Evolutionary conservation across 805 yeast species (phyloP), one percentile per base, ranked within the genome.

Genomic region (Naumovozyma castellii): DNA sequence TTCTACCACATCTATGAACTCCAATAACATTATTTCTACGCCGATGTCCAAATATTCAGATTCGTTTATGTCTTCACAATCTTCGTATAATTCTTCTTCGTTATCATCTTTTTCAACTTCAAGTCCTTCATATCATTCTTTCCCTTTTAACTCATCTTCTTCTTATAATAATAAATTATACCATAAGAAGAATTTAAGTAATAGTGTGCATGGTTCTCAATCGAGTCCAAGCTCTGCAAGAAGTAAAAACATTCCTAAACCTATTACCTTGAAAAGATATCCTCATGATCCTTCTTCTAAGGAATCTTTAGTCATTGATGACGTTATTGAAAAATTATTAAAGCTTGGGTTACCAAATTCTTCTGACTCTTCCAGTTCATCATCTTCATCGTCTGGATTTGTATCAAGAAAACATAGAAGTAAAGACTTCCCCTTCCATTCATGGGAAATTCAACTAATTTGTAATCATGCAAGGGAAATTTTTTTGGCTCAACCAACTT

Each of bases 401-500:
- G 5, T 9, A 9, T 17, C 32, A 3, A 35, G 32, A 8, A 25
- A 25, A 10, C 13, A 16, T 17, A 27, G 34, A 14, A 38, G 34
- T 19, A 70, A 71, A 42, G 53, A 51, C 33, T 71, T 80, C 40
- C 72, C 74, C 0, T 59, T 80, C 34, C 59, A 75, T 12, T 53
- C 68, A 2, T 61, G 68, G 48, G 84, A 80, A 50, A 68, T 80
- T 34, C 77, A 72, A 53, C 64, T 66, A 46, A 69, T 80, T 34
- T 72, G 82, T 54, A 67, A 73, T 16, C 73, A 68, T 45, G 71
- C 83, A 4, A 64, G 85, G 42, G 73, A 76, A 36, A 66, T 80
- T 14, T 78, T 80, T 40, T 53, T 79, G 56, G 66, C 62, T 8
- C 88, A 80, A 50, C 87, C 88, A 6, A 71, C 79, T 27, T 56